These are phyloP conservation scores for Pleurotus pulmonarius DNA, from an alignment of 768 basidiomycete species.

Conservation along the genomic window DNA sequence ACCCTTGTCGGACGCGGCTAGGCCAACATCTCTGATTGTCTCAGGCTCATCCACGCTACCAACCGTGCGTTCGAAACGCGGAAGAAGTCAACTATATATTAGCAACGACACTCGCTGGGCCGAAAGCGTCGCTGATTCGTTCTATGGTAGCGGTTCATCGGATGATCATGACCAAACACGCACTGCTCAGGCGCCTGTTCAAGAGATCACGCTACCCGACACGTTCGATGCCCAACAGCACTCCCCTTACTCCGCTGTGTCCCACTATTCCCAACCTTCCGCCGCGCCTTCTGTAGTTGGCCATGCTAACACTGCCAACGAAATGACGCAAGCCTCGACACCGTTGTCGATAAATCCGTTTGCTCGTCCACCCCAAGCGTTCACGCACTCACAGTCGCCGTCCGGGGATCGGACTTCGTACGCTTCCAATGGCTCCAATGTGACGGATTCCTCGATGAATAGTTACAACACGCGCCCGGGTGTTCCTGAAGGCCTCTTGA, in stretches of 20 bases:
- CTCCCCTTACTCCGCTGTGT: not conserved
- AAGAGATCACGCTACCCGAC: not conserved
- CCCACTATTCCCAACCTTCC: not conserved
- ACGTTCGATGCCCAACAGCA: not conserved
- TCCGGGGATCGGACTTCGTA: not conserved
- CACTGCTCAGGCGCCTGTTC: not conserved
- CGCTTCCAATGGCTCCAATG: slow-evolving; percentile 2
- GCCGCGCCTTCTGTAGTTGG: not conserved
- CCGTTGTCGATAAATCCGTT: not conserved
- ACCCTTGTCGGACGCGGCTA: not conserved
- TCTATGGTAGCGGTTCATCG: not conserved
- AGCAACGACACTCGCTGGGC: slow-evolving; percentile 6
- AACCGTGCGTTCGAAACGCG: not conserved
- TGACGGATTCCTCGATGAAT: not conserved
- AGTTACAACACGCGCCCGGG: not conserved
- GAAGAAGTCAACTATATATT: slow-evolving; percentile 1
- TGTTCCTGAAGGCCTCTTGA: not conserved
- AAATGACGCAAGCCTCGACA: too few species aligned
- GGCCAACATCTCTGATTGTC: not conserved
- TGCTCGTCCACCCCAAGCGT: not conserved
- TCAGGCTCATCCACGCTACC: not conserved
- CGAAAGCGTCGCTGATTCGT: slow-evolving; percentile 3
- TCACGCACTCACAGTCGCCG: not conserved
- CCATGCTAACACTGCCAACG: not conserved
- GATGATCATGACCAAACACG: not conserved